Base-by-base conservation (phyloP, 169 alveolate genomes). In the Plasmodium vinckei region DNA sequence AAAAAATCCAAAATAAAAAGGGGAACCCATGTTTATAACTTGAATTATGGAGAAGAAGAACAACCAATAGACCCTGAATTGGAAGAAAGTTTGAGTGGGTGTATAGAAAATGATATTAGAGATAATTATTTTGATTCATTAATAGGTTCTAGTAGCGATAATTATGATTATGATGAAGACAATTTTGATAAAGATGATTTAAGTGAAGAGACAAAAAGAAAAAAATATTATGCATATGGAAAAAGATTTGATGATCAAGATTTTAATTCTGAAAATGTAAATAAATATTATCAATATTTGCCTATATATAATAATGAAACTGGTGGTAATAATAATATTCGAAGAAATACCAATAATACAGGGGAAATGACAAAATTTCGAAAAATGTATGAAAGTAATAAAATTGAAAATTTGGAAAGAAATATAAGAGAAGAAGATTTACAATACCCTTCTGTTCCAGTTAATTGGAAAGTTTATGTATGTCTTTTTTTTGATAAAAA, bases 391-490 rank as follows among this genome's bases (percentile, higher is more conserved):
- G 72, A 64, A 61, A 44, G 77, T 13, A 77, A 77, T 23, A 77
- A 77, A 44, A 77, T 77, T 49, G 88, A 84, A 60, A 84, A 87
- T 42, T 64, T 89, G n/a, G 89, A 69, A 70, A 59, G 94, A 27
- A 88, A 88, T 46, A 71, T 90, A 61, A 61, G 94, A 47, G 94
- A 90, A 61, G 73, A 89, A 56, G 94, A 90, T 49, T 27, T 90
- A 63, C 59, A 84, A 12, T 70, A 82, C 44, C 94, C 94, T 1
- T 86, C 92, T 13, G 94, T 90, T 6, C 94, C 94, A 12, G 71
- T 84, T 12, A 87, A 87, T 1, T 90, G 94, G 94, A 79, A 89
- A 21, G 67, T 84, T 2, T 90, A 86, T 39, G 92, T 89, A 7
- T 59, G 88, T 57, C 67, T 90, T 25, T 72, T 75, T 56, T 73